These are phyloP conservation scores for Saturnispora sekii DNA, from an alignment of 805 yeast species.

Conservation along the genomic window DNA sequence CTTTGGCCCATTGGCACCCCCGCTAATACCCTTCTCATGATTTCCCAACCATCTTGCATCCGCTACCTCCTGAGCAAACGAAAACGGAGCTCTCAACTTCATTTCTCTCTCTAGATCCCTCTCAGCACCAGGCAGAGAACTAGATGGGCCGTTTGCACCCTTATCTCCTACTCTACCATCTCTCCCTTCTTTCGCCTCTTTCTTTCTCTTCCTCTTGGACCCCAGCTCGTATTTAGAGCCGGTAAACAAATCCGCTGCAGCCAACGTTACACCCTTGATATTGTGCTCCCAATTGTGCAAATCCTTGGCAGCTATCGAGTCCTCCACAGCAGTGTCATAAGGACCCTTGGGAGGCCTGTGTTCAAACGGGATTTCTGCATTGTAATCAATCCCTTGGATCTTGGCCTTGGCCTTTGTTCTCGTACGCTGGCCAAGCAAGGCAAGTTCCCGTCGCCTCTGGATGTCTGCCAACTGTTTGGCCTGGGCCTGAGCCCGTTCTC, in stretches of 20 bases:
- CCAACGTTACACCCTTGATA: constrained; percentile 25
- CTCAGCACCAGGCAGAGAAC: not conserved
- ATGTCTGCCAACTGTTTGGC: constrained; percentile 64
- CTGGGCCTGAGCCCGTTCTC: constrained; percentile 77
- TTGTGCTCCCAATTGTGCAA: constrained; percentile 25
- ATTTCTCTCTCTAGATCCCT: not conserved
- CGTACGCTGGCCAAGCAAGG: constrained; percentile 59
- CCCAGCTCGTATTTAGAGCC: constrained; percentile 5
- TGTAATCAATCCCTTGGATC: constrained; percentile 62
- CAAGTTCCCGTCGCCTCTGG: constrained; percentile 72
- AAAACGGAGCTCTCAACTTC: not conserved
- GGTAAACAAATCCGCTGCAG: constrained; percentile 4
- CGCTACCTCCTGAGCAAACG: not conserved
- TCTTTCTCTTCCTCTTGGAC: not conserved
- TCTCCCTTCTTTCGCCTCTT: not conserved
- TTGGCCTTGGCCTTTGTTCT: constrained; percentile 44
- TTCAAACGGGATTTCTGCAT: constrained; percentile 75
- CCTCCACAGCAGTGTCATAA: constrained; percentile 61
- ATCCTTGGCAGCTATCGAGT: constrained; percentile 29
- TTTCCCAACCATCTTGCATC: too few species aligned
- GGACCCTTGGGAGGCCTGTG: constrained; percentile 56
- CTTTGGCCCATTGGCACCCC: too few species aligned
- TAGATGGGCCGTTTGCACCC: not conserved
- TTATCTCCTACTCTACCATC: not conserved
- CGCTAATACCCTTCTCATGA: too few species aligned